A percentile compares a stretch with the other conserved stretches of the same genome.
These are phyloP conservation scores for Cytospora piceae DNA, from an alignment of 2,329 filamentous ascomycete genomes.

Conservation along the genomic window DNA sequence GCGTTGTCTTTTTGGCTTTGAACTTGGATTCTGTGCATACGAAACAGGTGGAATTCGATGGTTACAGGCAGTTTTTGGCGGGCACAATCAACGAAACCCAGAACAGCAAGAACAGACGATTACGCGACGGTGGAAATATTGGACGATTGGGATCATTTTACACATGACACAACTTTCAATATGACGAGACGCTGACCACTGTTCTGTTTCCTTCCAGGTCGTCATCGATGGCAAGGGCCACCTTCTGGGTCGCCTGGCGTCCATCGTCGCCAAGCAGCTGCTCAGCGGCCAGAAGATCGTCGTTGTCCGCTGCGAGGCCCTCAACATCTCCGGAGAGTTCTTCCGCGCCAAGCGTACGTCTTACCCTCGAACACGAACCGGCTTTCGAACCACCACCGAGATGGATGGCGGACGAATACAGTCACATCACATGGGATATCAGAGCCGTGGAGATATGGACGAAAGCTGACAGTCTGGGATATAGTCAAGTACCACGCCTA, in stretches of 20 bases:
- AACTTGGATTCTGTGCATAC: not conserved
- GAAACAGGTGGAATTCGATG: not conserved
- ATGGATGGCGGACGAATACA: not conserved
- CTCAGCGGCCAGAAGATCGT: conserved; percentile 99
- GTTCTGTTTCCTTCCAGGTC: conserved; percentile 62
- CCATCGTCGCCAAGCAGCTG: conserved; percentile 98
- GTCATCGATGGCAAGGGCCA: conserved; percentile 99
- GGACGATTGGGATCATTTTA: conserved; percentile 5
- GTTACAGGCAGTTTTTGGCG: not conserved
- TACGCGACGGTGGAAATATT: conserved; percentile 11
- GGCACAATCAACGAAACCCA: not conserved
- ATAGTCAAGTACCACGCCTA: conserved; percentile 99
- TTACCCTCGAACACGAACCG: conserved; percentile 33
- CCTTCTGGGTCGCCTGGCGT: conserved; percentile 97
- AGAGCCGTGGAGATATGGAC: conserved; percentile 1
- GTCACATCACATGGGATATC: not conserved
- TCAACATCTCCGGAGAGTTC: conserved; percentile 99
- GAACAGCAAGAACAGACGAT: conserved; percentile 5
- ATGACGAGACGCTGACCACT: conserved; percentile 23
- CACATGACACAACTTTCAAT: conserved; percentile 6
- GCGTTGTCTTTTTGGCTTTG: not conserved
- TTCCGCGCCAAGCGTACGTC: conserved; percentile 99
- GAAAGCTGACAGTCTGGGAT: conserved; percentile 53
- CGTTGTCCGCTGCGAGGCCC: conserved; percentile 95
- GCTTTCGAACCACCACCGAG: not conserved